Base-by-base conservation (phyloP, 805 yeast species). In the Scheffersomyces lignosus region DNA sequence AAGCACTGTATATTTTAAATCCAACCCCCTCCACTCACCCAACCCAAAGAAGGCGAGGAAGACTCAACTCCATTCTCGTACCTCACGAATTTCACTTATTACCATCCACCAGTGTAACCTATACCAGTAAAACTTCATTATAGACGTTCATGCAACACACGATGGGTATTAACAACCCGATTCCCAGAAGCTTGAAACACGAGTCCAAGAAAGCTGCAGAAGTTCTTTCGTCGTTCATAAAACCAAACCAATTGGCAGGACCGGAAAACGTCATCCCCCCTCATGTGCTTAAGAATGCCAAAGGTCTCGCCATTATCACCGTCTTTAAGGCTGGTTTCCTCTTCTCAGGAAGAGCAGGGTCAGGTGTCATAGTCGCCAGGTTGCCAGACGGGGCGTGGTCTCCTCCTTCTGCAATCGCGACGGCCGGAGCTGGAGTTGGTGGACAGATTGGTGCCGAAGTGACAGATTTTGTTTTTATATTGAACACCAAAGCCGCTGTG, bases 361-460 rank as follows among this genome's bases (percentile, higher is more conserved):
- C 96, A 1, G 99, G 99, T 46, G 87, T 91, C 24, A 85, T 91
- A 43, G 95, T 91, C 17, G 96, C 97, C 4, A 71, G 97, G 41
- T 72, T 93, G 34, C 95, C 95, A 2, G 98, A 93, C 62, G 98
- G 97, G 1, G 64, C 85, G 0, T 91, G 99, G 99, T 89, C 97
- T 9, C 95, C 97, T 3, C 99, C 99, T 1, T 83, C 95, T 2
- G 99, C 97, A 7, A 83, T 93, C 47, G 83, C 80, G 36, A 87
- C 97, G 15, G 98, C 96, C 3, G 99, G 98, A 51, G 98, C 97
- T 3, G 98, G 99, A 54, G 97, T 93, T 5, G 99, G 99, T 41
- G 99, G 99, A 29, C 95, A 89, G 68, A 78, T 93, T 47, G 99
- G 99, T 28, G 90, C 96, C 7, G 99, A 91, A 59, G 69, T 91